Evolutionary conservation across 164 flowering plant species (phyloP).

Genomic region (Magnolia sinica): DNA sequence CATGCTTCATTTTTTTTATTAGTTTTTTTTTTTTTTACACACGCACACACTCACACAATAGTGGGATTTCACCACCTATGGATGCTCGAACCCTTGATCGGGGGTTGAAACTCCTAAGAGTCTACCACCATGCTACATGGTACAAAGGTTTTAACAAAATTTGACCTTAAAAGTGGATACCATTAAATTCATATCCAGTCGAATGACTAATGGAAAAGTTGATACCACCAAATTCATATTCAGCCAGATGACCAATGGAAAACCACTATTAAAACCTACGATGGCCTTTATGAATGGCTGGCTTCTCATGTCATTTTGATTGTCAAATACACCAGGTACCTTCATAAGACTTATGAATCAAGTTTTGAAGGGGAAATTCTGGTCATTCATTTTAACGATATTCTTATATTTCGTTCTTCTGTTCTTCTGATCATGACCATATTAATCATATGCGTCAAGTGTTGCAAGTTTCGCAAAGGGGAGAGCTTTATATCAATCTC

Average conservation of each 20-base stretch:
- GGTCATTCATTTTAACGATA: conserved; percentile 3
- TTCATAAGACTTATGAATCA: conserved; percentile 1
- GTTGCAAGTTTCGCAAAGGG: too few species aligned
- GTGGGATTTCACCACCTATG: too few species aligned
- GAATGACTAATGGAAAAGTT: conserved; percentile 4
- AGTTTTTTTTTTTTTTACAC: too few species aligned
- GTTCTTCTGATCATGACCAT: background rate
- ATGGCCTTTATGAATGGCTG: conserved; percentile 9
- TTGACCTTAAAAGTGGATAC: conserved; percentile 1
- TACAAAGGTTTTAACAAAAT: background rate
- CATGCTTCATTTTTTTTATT: background rate
- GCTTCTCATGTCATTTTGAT: conserved; percentile 6
- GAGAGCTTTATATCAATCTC: background rate
- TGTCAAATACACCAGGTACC: conserved; percentile 3
- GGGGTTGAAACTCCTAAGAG: too few species aligned
- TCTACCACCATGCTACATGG: background rate
- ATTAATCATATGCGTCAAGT: background rate
- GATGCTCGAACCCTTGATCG: too few species aligned
- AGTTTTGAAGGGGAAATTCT: background rate
- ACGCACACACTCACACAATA: too few species aligned
- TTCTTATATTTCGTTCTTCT: background rate
- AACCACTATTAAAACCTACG: conserved; percentile 7
- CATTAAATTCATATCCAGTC: conserved; percentile 1
- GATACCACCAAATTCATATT: conserved; percentile 4
- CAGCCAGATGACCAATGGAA: conserved; percentile 2